Evolutionary conservation across 495 filamentous ascomycete genomes (phyloP).

Genomic region (Lophium mytilinum): DNA sequence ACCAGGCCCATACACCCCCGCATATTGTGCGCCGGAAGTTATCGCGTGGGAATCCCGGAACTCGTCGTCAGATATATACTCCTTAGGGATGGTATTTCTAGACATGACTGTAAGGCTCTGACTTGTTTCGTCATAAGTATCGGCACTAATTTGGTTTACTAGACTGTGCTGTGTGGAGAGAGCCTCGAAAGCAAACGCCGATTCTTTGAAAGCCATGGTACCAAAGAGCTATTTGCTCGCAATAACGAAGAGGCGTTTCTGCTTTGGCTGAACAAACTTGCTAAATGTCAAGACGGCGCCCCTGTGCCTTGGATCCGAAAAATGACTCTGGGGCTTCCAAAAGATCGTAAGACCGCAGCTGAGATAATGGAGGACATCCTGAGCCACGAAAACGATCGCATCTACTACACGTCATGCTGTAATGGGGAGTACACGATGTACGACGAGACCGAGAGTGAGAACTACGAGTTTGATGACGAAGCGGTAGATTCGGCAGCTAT

Average conservation of each 20-base stretch:
- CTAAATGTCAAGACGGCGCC: neutral
- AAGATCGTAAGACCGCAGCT: neutral
- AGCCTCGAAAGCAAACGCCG: neutral
- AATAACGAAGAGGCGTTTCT: neutral
- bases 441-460: neutral
- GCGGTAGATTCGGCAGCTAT: neutral
- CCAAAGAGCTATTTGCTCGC: neutral
- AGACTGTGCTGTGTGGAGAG: conserved; percentile 5
- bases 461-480: neutral
- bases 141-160: neutral
- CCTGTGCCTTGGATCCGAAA: neutral
- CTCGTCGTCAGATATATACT: conserved; percentile 18
- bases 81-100: conserved; percentile 15
- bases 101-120: conserved; percentile 15
- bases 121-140: neutral
- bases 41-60: conserved; percentile 6
- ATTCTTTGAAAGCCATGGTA: neutral
- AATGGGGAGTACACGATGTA: neutral
- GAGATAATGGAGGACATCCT: neutral
- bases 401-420: neutral
- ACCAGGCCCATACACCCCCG: conserved; percentile 1
- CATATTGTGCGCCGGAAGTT: conserved; percentile 17
- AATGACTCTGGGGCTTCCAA: neutral
- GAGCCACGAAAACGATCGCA: neutral
- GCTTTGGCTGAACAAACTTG: neutral